Base-by-base conservation (phyloP, 148 eudicot species). In the Linanthus parryae region DNA sequence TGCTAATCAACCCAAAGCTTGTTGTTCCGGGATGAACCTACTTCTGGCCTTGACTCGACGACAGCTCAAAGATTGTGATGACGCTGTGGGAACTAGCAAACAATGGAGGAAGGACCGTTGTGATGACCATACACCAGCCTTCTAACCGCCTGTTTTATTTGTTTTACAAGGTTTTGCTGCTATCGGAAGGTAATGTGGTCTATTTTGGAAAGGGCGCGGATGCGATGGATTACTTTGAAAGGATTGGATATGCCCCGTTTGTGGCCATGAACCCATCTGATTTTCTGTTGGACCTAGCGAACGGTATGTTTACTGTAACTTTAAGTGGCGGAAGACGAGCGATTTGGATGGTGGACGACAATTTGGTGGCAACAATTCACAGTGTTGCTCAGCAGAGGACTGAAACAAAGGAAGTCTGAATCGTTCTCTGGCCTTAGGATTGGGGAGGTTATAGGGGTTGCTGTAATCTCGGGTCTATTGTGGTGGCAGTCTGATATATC, bases 241-340 rank as follows among this genome's bases (percentile, higher is more conserved):
- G 75, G 9, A 55, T 72, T 4, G 90, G 90, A 1, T 82, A 54
- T 47, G 65, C 62, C 13, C 95, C 95, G 0, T 46, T 49, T 10
- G 66, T 85, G 23, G 59, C 80, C 0, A 82, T 85, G 95, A 85
- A 85, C 37, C 95, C 90, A 37, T 69, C 95, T n/a, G 95, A 85
- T 65, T 85, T 85, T 55, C 57, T 85, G 59, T 47, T 85, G 1
- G 90, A 85, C 62, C 89, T 85, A 50, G 81, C 90, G 2, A 85
- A 72, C 65, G 95, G 95, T 82, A 69, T n/a, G 71, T n/a, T n/a
- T n/a, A n/a, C n/a, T n/a, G n/a, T n/a, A 3, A 0, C 26, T 16
- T 8, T 46, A 39, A 1, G 42, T 18, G 12, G 6, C 44, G 2
- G 66, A 60, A 7, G 56, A 41, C 5, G 55, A 29, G 43, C 45